Conservation (phyloP, 768 basidiomycete genomes). For the Suillus luteus region DNA sequence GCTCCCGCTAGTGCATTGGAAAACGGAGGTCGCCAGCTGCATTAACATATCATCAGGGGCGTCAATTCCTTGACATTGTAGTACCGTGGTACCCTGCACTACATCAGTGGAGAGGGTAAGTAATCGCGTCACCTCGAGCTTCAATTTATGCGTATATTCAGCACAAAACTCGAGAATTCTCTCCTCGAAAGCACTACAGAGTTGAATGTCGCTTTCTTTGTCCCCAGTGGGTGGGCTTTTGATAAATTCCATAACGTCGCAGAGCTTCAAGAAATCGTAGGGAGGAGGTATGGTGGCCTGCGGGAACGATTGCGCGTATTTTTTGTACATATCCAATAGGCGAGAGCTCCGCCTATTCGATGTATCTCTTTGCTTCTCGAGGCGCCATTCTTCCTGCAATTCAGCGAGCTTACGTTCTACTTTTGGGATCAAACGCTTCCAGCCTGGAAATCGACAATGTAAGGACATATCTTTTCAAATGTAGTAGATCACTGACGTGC, state of each 20-base stretch:
- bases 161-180: neutral
- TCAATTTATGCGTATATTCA: neutral
- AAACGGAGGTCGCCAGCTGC: slow-evolving; percentile 1
- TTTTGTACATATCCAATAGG: neutral
- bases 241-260: slow-evolving; percentile 1
- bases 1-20: neutral
- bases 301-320: neutral
- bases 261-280: neutral
- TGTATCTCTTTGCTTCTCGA: neutral
- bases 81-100: neutral
- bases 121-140: neutral
- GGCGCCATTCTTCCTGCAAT: slow-evolving; percentile 1
- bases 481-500: neutral
- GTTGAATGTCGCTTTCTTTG: neutral
- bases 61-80: neutral
- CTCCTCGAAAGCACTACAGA: neutral
- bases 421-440: slow-evolving; percentile 1
- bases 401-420: slow-evolving; percentile 1
- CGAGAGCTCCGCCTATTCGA: rapidly evolving
- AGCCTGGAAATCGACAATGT: neutral
- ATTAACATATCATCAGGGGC: neutral
- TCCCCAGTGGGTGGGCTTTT: neutral
- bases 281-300: neutral
- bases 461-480: too few species aligned
- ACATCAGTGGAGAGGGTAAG: neutral